A percentile compares a stretch with the other conserved stretches of the same genome.
Evolutionary conservation across 805 yeast species (phyloP).

Genomic region (Kuraishia floccosa): DNA sequence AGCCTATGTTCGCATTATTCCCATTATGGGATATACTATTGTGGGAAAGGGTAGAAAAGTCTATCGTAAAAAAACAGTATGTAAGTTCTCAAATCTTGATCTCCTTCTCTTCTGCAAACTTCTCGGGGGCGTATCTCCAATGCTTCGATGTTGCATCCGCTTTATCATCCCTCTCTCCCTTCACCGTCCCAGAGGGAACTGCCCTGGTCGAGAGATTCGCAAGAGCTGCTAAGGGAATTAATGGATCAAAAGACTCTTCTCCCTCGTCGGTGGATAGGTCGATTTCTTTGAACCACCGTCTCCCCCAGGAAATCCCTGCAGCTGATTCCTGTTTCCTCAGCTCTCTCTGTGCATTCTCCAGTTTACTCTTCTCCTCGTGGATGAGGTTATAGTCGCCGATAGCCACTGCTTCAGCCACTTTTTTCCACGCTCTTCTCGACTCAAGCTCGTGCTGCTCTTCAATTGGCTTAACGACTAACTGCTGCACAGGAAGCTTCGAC

Average conservation of each 20-base stretch:
- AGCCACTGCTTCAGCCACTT: slow-evolving; percentile 81
- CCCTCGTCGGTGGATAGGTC: slow-evolving; percentile 20
- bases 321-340: slow-evolving; percentile 64
- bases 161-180: slow-evolving; percentile 42
- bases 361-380: slow-evolving; percentile 58
- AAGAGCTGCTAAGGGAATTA: slow-evolving; percentile 27
- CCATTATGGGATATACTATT: no score
- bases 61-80: background rate
- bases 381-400: slow-evolving; percentile 67
- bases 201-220: slow-evolving; percentile 51
- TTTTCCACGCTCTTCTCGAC: slow-evolving; percentile 79
- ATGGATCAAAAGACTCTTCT: slow-evolving; percentile 23
- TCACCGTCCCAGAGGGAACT: slow-evolving; percentile 55
- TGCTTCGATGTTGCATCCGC: slow-evolving; percentile 35
- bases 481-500: slow-evolving; percentile 33
- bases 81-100: slow-evolving; percentile 29
- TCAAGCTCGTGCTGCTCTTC: slow-evolving; percentile 75
- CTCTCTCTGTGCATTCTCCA: slow-evolving; percentile 82
- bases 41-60: no score
- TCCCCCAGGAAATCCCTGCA: slow-evolving; percentile 57
- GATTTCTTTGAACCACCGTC: slow-evolving; percentile 66
- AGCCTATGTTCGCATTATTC: no score
- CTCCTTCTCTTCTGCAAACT: slow-evolving; percentile 51
- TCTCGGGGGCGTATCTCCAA: slow-evolving; percentile 55
- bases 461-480: slow-evolving; percentile 65